Percentiles rank a stretch among this genome's conserved stretches.
These are phyloP conservation scores for Candida yuanshanica DNA, from an alignment of 805 yeast species.

Conservation along the genomic window DNA sequence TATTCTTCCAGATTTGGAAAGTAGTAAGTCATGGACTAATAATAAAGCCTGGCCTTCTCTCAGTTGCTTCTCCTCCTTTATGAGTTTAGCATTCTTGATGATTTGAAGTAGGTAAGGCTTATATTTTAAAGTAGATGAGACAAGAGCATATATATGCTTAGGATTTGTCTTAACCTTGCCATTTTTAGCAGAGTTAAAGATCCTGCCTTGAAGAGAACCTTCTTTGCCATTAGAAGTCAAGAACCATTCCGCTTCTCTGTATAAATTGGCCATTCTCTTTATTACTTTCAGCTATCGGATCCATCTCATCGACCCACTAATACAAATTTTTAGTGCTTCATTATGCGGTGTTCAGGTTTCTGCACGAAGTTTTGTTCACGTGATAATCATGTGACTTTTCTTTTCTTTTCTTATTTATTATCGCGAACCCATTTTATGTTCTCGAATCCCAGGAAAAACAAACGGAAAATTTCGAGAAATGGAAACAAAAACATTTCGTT, in stretches of 20 bases:
- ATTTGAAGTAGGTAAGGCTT: constrained; percentile 57
- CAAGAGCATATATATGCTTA: constrained; percentile 80
- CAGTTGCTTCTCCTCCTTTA: constrained; percentile 46
- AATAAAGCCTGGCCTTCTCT: constrained; percentile 52
- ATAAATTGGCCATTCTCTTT: constrained; percentile 27
- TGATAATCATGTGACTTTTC: constrained; percentile 1
- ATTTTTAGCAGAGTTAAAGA: constrained; percentile 43
- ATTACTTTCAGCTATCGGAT: not conserved
- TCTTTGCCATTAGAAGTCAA: constrained; percentile 30
- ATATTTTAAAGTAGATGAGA: constrained; percentile 69
- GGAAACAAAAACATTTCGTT: no score
- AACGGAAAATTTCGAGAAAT: not conserved
- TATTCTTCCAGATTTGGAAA: constrained; percentile 72
- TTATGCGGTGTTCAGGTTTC: constrained; percentile 7
- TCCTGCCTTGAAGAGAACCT: constrained; percentile 50
- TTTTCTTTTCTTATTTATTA: not conserved
- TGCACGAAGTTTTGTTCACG: constrained; percentile 6
- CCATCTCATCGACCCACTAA: not conserved
- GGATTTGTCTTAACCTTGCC: constrained; percentile 59
- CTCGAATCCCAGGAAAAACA: not conserved
- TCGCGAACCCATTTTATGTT: not conserved
- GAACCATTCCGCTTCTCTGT: constrained; percentile 33
- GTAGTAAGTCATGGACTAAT: constrained; percentile 74
- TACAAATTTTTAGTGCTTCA: not conserved
- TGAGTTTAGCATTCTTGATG: constrained; percentile 62